Evolutionary conservation across 768 basidiomycete genomes (phyloP).

Genomic region (Suillus tomentosus): DNA sequence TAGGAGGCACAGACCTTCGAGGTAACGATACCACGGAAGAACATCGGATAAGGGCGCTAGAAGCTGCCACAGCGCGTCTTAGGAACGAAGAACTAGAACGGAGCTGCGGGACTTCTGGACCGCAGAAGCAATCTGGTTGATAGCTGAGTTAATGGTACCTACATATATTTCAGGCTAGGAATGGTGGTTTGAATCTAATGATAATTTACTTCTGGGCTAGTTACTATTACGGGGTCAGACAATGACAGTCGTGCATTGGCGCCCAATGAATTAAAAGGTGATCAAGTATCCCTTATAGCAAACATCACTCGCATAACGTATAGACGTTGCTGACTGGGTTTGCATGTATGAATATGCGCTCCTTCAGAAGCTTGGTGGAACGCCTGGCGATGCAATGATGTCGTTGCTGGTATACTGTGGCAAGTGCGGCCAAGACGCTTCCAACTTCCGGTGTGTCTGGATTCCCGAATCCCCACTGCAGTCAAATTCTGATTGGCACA

Average conservation of each 20-base stretch:
- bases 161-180: background rate
- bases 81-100: constrained; percentile 66
- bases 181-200: background rate
- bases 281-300: background rate
- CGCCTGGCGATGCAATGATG: background rate
- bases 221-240: background rate
- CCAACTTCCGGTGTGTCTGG: background rate
- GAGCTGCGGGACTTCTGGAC: constrained; percentile 59
- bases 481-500: background rate
- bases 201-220: background rate
- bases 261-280: background rate
- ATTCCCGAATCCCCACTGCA: background rate
- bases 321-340: background rate
- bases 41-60: constrained; percentile 52
- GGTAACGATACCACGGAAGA: constrained; percentile 55
- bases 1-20: constrained; percentile 47
- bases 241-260: background rate
- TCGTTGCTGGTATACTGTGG: background rate
- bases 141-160: background rate
- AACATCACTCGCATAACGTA: background rate
- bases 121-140: constrained; percentile 3
- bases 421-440: background rate
- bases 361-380: background rate
- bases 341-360: background rate
- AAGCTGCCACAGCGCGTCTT: constrained; percentile 63